Base-by-base conservation (phyloP, 129 eudicot species). In the Logfia minima region DNA sequence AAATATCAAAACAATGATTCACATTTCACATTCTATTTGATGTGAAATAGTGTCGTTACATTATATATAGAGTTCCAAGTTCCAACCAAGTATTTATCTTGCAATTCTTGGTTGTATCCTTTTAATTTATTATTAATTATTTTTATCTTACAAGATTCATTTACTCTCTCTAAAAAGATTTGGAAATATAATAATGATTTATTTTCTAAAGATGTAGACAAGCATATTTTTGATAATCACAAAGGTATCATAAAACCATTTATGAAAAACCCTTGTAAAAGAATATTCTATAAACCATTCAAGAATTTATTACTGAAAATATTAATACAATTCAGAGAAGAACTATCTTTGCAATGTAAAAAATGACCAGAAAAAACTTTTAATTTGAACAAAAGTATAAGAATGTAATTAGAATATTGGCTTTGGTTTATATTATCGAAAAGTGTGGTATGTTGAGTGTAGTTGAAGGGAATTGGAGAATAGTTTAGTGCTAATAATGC, bases 401-500 rank as follows among this genome's bases (percentile, higher is more conserved):
- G 18, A 10, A 39, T 29, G 52, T 45, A 55, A 71, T 29, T 71
- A 79, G 35, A 63, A 81, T 43, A 75, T 74, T 51, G 71, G 68
- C 8, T 65, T 72, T 55, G 64, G 35, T n/a, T 67, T 67, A 63
- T 80, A 66, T 58, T 74, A 35, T 67, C 68, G 62, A 75, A 68
- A 81, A 81, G 76, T 60, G 66, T 41, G 75, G 28, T 61, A 81
- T 59, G 84, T 81, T 81, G 84, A 81, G 84, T 81, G 76, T 74
- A 81, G 69, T 43, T 45, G 75, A 81, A 81, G 84, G 84, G 51
- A 81, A 75, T 35, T 59, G 23, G 58, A 13, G 64, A 74, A 75
- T 75, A 75, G 35, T 55, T 81, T 81, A 81, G 71, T 75, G 13
- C 70, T 58, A 71, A 75, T 75, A 75, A 59, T 81, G 80, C 84